Evolutionary conservation across 1,139 yeast genomes (phyloP), one percentile per base, ranked within the genome.

Genomic region (Candida labiduridarum): DNA sequence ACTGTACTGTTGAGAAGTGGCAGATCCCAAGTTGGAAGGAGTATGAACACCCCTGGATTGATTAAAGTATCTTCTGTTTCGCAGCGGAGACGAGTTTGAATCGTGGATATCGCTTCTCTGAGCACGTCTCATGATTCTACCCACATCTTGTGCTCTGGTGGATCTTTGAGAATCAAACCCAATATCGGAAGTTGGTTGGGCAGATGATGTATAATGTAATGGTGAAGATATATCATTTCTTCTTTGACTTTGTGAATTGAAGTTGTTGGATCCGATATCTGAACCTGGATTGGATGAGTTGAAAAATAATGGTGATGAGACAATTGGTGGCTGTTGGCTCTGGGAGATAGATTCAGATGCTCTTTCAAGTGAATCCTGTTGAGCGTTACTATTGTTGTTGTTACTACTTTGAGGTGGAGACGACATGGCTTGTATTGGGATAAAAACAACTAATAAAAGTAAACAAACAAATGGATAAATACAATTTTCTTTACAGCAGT

Each of bases 251-350:
- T 54, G 63, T 57, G 27, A 65, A 52, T 45, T 63, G 59, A 9
- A 65, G 60, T 35, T 55, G 56, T 19, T 61, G 56, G 46, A 16
- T 38, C 46, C 50, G 31, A 54, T 58, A 51, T 76, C 80, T 11
- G 79, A 74, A 46, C 69, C 66, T 1, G 78, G 75, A 52, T 76
- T 74, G 19, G 82, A 78, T n/a, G 72, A 76, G 29, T 83, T 79
- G 62, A 84, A 79, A 61, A 85, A 84, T 52, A 85, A 74, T 31
- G 90, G 90, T 22, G 90, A 85, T 11, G 89, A 83, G 8, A 76
- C 83, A n/a, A 68, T 75, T n/a, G 68, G 61, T 16, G 65, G 61
- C 45, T 66, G 69, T 55, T 73, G 78, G 11, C 73, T 60, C 59
- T 72, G 79, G 11, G 72, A 61, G 46, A 62, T 65, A 2, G 76